These are phyloP conservation scores for Populus ilicifolia DNA, from an alignment of 345 rosid genomes.

Conservation along the genomic window DNA sequence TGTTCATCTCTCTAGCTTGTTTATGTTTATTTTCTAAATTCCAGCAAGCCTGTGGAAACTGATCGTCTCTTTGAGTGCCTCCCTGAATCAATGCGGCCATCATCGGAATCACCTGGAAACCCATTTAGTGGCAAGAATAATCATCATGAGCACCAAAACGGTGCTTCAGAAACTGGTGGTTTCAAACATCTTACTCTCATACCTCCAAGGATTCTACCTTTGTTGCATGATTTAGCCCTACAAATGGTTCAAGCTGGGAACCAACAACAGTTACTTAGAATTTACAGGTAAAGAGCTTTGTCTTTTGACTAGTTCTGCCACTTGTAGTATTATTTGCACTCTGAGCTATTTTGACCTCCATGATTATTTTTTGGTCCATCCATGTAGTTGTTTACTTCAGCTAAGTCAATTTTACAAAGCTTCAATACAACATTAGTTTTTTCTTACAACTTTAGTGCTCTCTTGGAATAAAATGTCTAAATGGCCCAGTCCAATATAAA, in stretches of 20 bases:
- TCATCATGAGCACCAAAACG: conserved; percentile 54
- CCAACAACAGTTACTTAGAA: conserved; percentile 65
- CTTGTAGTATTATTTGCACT: neutral
- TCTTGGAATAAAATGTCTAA: neutral
- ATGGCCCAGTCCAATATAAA: neutral
- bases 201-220: conserved; percentile 79
- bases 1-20: conserved; percentile 1
- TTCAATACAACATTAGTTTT: neutral
- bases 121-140: conserved; percentile 39
- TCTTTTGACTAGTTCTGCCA: neutral
- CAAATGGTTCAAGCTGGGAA: conserved; percentile 96
- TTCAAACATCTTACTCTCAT: conserved; percentile 79
- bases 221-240: conserved; percentile 81
- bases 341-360: neutral
- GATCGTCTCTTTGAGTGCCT: conserved; percentile 94
- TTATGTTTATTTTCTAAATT: conserved; percentile 16
- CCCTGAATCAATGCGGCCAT: conserved; percentile 85
- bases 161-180: conserved; percentile 50
- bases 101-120: conserved; percentile 56
- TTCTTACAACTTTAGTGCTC: neutral
- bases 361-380: neutral
- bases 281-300: conserved; percentile 53
- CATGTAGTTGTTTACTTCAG: neutral
- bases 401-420: neutral
- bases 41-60: conserved; percentile 93